Conservation (phyloP, 768 basidiomycete genomes). For the Kwoniella heveanensis region DNA sequence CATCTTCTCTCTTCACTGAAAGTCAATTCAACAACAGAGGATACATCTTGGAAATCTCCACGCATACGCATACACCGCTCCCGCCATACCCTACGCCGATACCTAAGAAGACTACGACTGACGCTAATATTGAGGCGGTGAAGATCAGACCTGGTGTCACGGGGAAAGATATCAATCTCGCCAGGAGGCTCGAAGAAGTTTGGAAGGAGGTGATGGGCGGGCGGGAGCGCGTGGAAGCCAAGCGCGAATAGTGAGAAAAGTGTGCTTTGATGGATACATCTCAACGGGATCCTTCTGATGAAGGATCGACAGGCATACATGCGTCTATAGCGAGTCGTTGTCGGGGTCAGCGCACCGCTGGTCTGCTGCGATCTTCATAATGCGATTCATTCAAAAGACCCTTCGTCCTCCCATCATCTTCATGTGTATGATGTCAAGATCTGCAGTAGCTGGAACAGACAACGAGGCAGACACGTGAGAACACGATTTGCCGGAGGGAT, state of each 20-base stretch:
- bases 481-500: too few relatives aligned
- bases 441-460: too few relatives aligned
- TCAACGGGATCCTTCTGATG: too few relatives aligned
- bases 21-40: background rate
- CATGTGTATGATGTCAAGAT: too few relatives aligned
- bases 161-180: conserved; percentile 40
- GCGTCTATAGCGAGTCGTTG: too few relatives aligned
- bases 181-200: conserved; percentile 33
- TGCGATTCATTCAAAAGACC: too few relatives aligned
- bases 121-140: background rate
- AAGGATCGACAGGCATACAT: too few relatives aligned
- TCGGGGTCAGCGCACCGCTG: too few relatives aligned
- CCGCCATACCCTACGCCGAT: conserved; percentile 14
- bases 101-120: background rate
- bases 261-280: too few relatives aligned
- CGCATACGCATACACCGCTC: conserved; percentile 47
- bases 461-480: too few relatives aligned
- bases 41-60: conserved; percentile 40
- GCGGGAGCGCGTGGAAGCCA: conserved; percentile 3
- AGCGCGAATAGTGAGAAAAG: conserved; percentile 6
- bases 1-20: background rate
- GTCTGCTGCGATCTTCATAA: too few relatives aligned
- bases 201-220: conserved; percentile 20
- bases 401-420: too few relatives aligned
- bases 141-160: conserved; percentile 44